Conservation (phyloP, 371 early-diverging fungal genomes). For the Mucor piriformis region DNA sequence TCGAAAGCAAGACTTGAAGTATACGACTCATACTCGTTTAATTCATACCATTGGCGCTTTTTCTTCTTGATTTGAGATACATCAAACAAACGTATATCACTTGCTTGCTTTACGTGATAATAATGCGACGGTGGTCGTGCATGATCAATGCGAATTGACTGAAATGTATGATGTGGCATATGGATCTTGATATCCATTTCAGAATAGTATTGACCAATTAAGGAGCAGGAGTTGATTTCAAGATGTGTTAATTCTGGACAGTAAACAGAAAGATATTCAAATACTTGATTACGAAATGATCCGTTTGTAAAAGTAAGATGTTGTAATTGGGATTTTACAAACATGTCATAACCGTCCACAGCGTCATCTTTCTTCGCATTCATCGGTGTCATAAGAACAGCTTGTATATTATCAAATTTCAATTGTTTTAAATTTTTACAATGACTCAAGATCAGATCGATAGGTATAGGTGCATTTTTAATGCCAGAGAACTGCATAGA, state of each 20-base stretch:
- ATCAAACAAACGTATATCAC: slow-evolving; percentile 6
- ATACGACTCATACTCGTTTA: slow-evolving; percentile 10
- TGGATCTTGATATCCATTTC: slow-evolving; percentile 13
- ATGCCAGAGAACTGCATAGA: slow-evolving; percentile 29
- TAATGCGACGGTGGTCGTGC: slow-evolving; percentile 3
- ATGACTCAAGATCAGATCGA: slow-evolving; percentile 1
- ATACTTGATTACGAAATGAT: slow-evolving; percentile 17
- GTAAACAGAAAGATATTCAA: slow-evolving; percentile 5
- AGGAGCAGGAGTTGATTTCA: slow-evolving; percentile 3
- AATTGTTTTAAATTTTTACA: slow-evolving; percentile 5
- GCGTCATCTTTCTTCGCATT: neutral
- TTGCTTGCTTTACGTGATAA: neutral
- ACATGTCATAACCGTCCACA: neutral
- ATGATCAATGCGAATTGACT: slow-evolving; percentile 1
- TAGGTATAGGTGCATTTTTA: slow-evolving; percentile 12
- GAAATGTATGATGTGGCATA: slow-evolving; percentile 19
- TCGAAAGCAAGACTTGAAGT: slow-evolving; percentile 3
- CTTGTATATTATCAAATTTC: slow-evolving; percentile 11
- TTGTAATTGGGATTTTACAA: neutral
- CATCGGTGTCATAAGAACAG: neutral
- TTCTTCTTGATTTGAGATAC: neutral
- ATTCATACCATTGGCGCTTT: slow-evolving; percentile 1
- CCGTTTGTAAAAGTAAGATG: slow-evolving; percentile 11
- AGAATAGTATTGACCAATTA: slow-evolving; percentile 1
- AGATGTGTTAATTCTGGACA: slow-evolving; percentile 4